Evolutionary conservation across 2,329 filamentous ascomycete species (phyloP).

Genomic region (Arthrobotrys sinensis): DNA sequence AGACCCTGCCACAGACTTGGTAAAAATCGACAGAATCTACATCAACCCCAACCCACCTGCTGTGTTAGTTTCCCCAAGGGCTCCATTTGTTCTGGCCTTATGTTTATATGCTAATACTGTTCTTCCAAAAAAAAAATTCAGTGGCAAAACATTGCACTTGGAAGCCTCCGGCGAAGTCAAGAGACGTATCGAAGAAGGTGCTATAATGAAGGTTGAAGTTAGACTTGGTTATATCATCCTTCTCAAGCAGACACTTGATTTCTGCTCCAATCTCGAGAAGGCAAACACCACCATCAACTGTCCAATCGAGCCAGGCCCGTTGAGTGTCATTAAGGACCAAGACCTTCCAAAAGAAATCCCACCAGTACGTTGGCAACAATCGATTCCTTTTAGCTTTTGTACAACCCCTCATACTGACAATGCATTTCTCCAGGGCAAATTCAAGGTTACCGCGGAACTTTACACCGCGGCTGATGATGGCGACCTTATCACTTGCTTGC

Average conservation of each 20-base stretch:
- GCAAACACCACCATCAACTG: constrained; percentile 90
- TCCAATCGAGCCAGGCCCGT: constrained; percentile 84
- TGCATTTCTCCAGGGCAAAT: constrained; percentile 78
- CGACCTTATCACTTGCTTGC: constrained; percentile 87
- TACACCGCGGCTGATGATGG: constrained; percentile 76
- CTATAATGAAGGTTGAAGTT: constrained; percentile 85
- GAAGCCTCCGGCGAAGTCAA: constrained; percentile 82
- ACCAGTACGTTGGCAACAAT: constrained; percentile 76
- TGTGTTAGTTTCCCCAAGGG: constrained; percentile 21
- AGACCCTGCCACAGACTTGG: constrained; percentile 29
- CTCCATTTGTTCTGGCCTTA: no score
- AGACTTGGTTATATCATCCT: constrained; percentile 95
- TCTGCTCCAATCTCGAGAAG: constrained; percentile 83
- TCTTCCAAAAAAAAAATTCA: constrained; percentile 67
- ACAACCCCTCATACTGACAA: neutral
- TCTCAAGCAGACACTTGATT: constrained; percentile 80
- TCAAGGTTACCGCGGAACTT: constrained; percentile 89
- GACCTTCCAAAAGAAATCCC: constrained; percentile 89
- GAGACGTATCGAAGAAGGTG: constrained; percentile 81
- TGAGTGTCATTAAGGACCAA: constrained; percentile 83
- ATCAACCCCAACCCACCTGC: constrained; percentile 47
- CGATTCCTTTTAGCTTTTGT: neutral
- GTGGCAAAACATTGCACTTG: constrained; percentile 84
- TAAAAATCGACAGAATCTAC: constrained; percentile 36
- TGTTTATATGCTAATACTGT: neutral